phyloP scores from a whole-genome alignment of 1,139 yeast species.

The Tardiomyces digboiensis region DNA sequence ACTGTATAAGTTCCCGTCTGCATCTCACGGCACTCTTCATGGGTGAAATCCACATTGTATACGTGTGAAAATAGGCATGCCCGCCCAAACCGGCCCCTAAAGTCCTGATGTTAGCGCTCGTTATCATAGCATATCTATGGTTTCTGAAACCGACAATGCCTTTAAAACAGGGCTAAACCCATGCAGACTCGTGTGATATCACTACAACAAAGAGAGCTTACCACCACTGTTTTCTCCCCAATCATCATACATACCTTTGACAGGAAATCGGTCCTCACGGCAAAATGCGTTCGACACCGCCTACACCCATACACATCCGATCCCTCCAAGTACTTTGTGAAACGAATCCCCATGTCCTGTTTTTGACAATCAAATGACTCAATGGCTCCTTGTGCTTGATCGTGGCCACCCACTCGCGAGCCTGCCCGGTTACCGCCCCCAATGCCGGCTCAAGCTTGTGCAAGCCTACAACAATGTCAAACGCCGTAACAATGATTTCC shows the following conservation, averaged over 20 bases:
- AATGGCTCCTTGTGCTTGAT: too few relatives aligned
- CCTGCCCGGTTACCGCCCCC: too few relatives aligned
- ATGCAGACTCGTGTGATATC: too few relatives aligned
- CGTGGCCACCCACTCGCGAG: too few relatives aligned
- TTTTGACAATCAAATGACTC: too few relatives aligned
- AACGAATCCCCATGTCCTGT: slow-evolving; percentile 16
- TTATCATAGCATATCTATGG: background rate
- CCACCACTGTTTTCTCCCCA: too few relatives aligned
- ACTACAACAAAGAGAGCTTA: too few relatives aligned
- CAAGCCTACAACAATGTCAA: too few relatives aligned
- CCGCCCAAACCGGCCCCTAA: slow-evolving; percentile 10
- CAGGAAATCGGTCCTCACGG: slow-evolving; percentile 25
- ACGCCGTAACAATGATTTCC: too few relatives aligned
- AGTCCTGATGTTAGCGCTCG: slow-evolving; percentile 8
- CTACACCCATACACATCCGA: slow-evolving; percentile 29
- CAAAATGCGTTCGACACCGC: slow-evolving; percentile 30
- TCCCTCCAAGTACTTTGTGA: slow-evolving; percentile 15
- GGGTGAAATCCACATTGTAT: slow-evolving; percentile 27
- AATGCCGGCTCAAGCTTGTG: too few relatives aligned
- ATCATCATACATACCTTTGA: slow-evolving; percentile 16
- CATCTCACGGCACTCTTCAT: slow-evolving; percentile 39
- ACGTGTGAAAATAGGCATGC: slow-evolving; percentile 10
- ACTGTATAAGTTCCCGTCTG: slow-evolving; percentile 63
- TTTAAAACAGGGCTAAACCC: too few relatives aligned
- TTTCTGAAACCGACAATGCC: too few relatives aligned